Percentiles rank a stretch among this genome's conserved stretches.
These are phyloP conservation scores for Rhodotorula sphaerocarpa DNA, from an alignment of 768 basidiomycete species.

Conservation along the genomic window DNA sequence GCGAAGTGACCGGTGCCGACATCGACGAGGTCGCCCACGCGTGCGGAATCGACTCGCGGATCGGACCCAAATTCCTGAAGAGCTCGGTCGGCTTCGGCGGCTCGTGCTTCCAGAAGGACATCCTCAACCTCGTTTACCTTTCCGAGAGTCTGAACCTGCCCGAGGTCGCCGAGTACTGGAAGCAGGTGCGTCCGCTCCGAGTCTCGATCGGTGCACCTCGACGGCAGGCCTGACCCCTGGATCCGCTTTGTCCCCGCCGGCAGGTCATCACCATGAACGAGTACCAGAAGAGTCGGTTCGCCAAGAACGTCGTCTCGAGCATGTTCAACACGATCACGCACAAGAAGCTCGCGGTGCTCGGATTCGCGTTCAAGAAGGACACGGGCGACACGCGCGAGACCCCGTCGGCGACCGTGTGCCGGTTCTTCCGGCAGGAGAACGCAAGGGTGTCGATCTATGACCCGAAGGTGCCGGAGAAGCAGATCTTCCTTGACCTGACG, in stretches of 20 bases:
- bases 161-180: conserved; percentile 96
- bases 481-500: conserved; percentile 63
- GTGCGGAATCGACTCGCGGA: conserved; percentile 81
- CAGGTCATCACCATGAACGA: conserved; percentile 98
- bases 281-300: conserved; percentile 93
- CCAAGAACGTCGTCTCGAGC: conserved; percentile 89
- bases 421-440: conserved; percentile 82
- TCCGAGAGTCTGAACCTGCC: conserved; percentile 89
- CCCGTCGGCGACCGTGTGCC: conserved; percentile 84
- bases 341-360: conserved; percentile 93
- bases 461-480: conserved; percentile 69
- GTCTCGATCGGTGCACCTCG: not conserved
- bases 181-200: conserved; percentile 37
- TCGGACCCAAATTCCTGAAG: conserved; percentile 91
- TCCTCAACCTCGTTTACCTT: conserved; percentile 96
- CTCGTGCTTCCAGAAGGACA: conserved; percentile 99
- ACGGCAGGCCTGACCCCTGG: too few relatives aligned
- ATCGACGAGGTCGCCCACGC: conserved; percentile 95
- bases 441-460: conserved; percentile 84
- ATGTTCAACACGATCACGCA: conserved; percentile 97
- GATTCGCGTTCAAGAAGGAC: conserved; percentile 98
- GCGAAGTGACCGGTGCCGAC: conserved; percentile 97
- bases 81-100: conserved; percentile 95
- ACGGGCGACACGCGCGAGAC: conserved; percentile 99
- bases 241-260: not conserved